These are phyloP conservation scores for Vigna radiata DNA, from an alignment of 306 rosid species.

Conservation along the genomic window DNA sequence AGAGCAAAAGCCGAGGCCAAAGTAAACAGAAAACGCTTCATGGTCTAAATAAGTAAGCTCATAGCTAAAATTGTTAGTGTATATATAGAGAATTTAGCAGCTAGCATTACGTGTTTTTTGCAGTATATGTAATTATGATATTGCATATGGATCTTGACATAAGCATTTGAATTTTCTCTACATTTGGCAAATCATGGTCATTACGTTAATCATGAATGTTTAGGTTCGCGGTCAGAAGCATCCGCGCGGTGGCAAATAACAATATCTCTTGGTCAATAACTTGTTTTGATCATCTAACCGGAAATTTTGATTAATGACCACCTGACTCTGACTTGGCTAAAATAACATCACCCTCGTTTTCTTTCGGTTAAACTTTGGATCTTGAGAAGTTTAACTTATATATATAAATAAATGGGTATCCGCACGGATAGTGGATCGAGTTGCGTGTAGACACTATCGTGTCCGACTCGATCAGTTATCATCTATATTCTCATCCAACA, in stretches of 20 bases:
- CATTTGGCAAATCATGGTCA: neutral
- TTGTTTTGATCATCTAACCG: slow-evolving; percentile 1
- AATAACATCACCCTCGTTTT: neutral
- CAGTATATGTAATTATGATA: neutral
- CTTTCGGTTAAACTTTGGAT: neutral
- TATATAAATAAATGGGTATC: too few species aligned
- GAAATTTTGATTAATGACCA: slow-evolving; percentile 20
- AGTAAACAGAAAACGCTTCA: slow-evolving; percentile 35
- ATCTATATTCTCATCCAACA: too few species aligned
- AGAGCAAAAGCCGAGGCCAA: slow-evolving; percentile 45
- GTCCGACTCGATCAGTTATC: too few species aligned
- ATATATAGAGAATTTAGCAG: slow-evolving; percentile 19
- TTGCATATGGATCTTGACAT: neutral
- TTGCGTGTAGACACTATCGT: too few species aligned
- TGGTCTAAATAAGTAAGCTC: neutral
- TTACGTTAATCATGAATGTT: neutral
- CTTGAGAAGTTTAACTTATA: neutral
- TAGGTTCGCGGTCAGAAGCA: neutral
- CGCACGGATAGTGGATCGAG: accelerated
- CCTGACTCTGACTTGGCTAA: slow-evolving; percentile 14
- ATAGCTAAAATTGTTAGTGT: neutral
- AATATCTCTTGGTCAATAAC: slow-evolving; percentile 18
- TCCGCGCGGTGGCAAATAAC: neutral
- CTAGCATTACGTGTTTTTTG: slow-evolving; percentile 17
- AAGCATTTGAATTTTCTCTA: slow-evolving; percentile 26